Evolutionary conservation across 2,329 filamentous ascomycete species (phyloP).

Genomic region (Orbilia javanica): DNA sequence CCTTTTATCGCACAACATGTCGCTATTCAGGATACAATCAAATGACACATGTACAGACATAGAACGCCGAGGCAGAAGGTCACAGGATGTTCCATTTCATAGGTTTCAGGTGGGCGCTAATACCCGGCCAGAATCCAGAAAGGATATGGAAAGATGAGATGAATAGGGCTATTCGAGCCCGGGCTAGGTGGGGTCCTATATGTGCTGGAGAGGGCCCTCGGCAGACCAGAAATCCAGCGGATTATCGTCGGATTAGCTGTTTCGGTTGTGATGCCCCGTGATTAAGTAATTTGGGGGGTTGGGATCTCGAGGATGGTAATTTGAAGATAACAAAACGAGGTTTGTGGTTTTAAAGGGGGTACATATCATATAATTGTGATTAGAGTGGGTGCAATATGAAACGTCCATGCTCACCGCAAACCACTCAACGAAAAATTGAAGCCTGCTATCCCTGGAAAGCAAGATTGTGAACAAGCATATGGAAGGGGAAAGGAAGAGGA

Average conservation of each 20-base stretch:
- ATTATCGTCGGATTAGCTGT: slow-evolving; percentile 52
- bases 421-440: slow-evolving; percentile 53
- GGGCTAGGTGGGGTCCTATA: slow-evolving; percentile 28
- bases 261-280: slow-evolving; percentile 51
- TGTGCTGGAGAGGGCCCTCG: slow-evolving; percentile 17
- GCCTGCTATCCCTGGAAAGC: slow-evolving; percentile 34
- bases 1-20: not conserved
- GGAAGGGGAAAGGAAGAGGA: too few species aligned
- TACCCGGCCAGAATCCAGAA: slow-evolving; percentile 4
- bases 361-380: slow-evolving; percentile 37
- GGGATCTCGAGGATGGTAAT: slow-evolving; percentile 29
- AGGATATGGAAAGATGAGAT: slow-evolving; percentile 49
- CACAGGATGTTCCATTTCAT: slow-evolving; percentile 29
- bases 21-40: not conserved
- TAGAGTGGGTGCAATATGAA: slow-evolving; percentile 48
- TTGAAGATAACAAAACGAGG: slow-evolving; percentile 46
- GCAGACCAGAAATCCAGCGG: slow-evolving; percentile 20
- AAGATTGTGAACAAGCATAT: slow-evolving; percentile 8
- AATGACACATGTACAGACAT: slow-evolving; percentile 10
- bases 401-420: slow-evolving; percentile 38
- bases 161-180: slow-evolving; percentile 51
- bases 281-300: slow-evolving; percentile 57
- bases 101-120: slow-evolving; percentile 25
- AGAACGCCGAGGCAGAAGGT: slow-evolving; percentile 29
- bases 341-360: slow-evolving; percentile 29